A percentile compares a stretch with the other conserved stretches of the same genome.
These are phyloP conservation scores for Sporisorium scitamineum DNA, from an alignment of 1,284 basidiomycete genomes.

Conservation along the genomic window DNA sequence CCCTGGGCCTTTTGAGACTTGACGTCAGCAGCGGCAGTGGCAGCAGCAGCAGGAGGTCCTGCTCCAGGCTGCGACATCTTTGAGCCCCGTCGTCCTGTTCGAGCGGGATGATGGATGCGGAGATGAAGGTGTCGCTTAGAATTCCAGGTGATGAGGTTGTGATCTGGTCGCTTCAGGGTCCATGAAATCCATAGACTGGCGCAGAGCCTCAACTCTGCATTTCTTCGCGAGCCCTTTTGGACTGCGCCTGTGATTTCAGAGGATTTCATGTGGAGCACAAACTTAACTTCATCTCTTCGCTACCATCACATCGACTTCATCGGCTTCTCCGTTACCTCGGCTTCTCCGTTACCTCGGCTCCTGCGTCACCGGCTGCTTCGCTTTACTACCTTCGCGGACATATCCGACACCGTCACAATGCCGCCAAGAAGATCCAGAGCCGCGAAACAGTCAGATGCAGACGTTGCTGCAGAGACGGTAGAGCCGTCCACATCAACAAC, in stretches of 20 bases:
- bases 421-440: constrained; percentile 34
- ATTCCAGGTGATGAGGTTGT: constrained; percentile 7
- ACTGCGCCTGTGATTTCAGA: constrained; percentile 8
- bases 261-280: constrained; percentile 18
- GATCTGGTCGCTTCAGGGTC: constrained; percentile 20
- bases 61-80: constrained; percentile 29
- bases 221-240: too few species aligned
- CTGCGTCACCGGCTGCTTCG: not conserved
- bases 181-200: not conserved
- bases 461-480: not conserved
- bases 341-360: not conserved
- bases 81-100: not conserved
- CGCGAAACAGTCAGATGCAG: constrained; percentile 15
- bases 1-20: constrained; percentile 8
- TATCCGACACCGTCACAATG: constrained; percentile 14
- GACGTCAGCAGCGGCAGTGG: not conserved
- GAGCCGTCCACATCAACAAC: constrained; percentile 1
- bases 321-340: not conserved
- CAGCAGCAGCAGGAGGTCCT: not conserved
- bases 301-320: constrained; percentile 13
- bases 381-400: not conserved
- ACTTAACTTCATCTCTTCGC: constrained; percentile 1
- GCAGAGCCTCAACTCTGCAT: not conserved
- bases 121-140: not conserved
- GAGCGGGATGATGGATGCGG: not conserved